A percentile compares a stretch with the other conserved stretches of the same genome.
phyloP scores from a whole-genome alignment of 805 yeast species.

The Hanseniaspora occidentalis region DNA sequence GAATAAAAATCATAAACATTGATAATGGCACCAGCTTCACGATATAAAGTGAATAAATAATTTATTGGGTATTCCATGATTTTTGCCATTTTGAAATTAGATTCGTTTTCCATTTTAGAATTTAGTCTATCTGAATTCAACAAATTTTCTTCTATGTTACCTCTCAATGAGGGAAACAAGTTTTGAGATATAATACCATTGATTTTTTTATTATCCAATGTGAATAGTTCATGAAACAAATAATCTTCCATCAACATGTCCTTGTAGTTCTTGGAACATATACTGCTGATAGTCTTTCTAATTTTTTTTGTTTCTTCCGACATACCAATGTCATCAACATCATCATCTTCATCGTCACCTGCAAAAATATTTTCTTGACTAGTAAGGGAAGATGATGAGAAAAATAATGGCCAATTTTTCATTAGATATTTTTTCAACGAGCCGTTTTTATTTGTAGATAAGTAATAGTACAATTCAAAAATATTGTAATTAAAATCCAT shows the following conservation, averaged over 20 bases:
- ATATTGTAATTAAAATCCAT: constrained; percentile 18
- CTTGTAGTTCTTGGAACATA: too few species aligned
- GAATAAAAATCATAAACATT: constrained; percentile 56
- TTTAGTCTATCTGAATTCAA: constrained; percentile 20
- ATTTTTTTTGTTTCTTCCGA: too few species aligned
- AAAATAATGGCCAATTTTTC: constrained; percentile 17
- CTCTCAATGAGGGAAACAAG: constrained; percentile 20
- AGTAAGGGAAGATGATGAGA: constrained; percentile 23
- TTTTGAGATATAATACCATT: constrained; percentile 20
- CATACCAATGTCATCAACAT: too few species aligned
- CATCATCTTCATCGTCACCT: too few species aligned
- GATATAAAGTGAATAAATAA: constrained; percentile 51
- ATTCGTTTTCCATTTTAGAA: constrained; percentile 10
- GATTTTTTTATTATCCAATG: constrained; percentile 19
- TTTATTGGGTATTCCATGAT: constrained; percentile 40
- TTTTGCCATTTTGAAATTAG: constrained; percentile 9
- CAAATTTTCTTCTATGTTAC: constrained; percentile 22
- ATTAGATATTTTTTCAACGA: constrained; percentile 12
- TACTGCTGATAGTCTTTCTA: too few species aligned
- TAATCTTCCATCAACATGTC: too few species aligned
- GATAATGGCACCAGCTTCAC: constrained; percentile 64
- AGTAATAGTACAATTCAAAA: constrained; percentile 20
- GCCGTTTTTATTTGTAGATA: constrained; percentile 20
- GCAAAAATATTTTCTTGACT: constrained; percentile 22
- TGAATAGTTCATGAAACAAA: constrained; percentile 23